Evolutionary conservation across 305 asterid species (phyloP), one percentile per base, ranked within the genome.

Genomic region (Rubia balearica): DNA sequence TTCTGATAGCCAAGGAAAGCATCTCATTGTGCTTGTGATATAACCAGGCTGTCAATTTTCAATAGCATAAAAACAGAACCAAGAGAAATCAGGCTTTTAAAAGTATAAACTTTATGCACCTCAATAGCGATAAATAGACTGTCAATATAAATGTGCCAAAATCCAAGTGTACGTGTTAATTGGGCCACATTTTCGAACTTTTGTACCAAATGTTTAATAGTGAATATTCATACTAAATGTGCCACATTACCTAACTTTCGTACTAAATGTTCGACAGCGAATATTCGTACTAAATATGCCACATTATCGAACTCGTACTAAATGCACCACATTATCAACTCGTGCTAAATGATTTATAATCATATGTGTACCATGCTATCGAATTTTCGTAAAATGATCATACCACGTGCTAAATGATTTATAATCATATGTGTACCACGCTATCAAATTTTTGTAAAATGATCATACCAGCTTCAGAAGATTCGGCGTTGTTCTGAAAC

Each of bases 391-490:
- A 19, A 51, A 51, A 17, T 17, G 59, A 51, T 8, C 80, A 51
- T 86, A 94, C 99, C 99, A 67, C 40, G 6, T 36, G 40, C 6
- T 36, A 36, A 36, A 36, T 36, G 40, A 36, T 36, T 36, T 36
- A 36, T 36, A 36, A 36, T 36, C 40, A 36, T 5, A 8, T 10
- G 49, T 53, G 60, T 53, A 10, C 60, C 42, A 69, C 24, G 24
- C 61, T 10, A 74, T 53, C 43, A 16, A 65, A 61, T 21, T 68
- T 11, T n/a, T 12, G 3, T 71, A 19, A 53, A 53, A 17, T 53
- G 24, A 53, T 9, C 78, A 51, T 86, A 94, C 99, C 99, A 68
- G 87, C 90, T 76, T 86, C 98, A 43, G 91, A 89, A 0, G 98
- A 85, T 36, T 91, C 97, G 0, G 81, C 92, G 72, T 84, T 95